Evolutionary conservation across 371 early-diverging fungal genomes (phyloP).

Genomic region (Mortierella sp.): DNA sequence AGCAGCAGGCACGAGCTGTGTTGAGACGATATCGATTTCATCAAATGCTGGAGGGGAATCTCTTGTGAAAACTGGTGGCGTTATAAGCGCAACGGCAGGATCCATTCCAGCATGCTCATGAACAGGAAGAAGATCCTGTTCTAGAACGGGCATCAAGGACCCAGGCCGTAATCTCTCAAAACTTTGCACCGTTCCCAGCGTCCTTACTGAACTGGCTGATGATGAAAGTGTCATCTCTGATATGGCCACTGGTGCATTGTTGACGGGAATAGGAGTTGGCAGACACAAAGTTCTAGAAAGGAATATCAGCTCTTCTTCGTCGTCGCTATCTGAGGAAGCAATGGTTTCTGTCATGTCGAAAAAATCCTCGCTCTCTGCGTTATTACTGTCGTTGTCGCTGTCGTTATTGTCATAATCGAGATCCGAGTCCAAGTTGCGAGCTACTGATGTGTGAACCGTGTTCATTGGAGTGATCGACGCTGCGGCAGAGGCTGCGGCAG

Average conservation of each 20-base stretch:
- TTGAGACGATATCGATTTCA: background rate
- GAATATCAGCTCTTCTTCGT: constrained; percentile 1
- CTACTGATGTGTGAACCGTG: constrained; percentile 53
- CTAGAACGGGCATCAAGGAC: constrained; percentile 3
- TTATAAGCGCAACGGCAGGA: too few relatives aligned
- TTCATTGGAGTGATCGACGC: constrained; percentile 14
- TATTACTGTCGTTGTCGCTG: constrained; percentile 3
- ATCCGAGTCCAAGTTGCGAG: constrained; percentile 5
- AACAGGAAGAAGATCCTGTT: background rate
- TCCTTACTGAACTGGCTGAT: background rate
- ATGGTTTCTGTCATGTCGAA: constrained; percentile 29
- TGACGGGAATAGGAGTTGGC: background rate
- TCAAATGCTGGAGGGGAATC: constrained; percentile 16
- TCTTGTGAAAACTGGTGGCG: background rate
- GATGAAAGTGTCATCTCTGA: background rate
- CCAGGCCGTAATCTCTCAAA: constrained; percentile 11
- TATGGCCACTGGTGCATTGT: background rate
- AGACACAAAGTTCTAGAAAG: background rate
- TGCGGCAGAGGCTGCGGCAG: constrained; percentile 17
- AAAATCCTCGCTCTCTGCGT: constrained; percentile 8
- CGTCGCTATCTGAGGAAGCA: constrained; percentile 6
- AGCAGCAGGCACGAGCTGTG: background rate
- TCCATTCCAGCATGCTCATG: too few relatives aligned
- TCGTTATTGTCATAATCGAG: constrained; percentile 3
- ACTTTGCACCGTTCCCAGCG: constrained; percentile 21